phyloP scores from a whole-genome alignment of 2,329 filamentous ascomycete species.

The Botrytis elliptica region DNA sequence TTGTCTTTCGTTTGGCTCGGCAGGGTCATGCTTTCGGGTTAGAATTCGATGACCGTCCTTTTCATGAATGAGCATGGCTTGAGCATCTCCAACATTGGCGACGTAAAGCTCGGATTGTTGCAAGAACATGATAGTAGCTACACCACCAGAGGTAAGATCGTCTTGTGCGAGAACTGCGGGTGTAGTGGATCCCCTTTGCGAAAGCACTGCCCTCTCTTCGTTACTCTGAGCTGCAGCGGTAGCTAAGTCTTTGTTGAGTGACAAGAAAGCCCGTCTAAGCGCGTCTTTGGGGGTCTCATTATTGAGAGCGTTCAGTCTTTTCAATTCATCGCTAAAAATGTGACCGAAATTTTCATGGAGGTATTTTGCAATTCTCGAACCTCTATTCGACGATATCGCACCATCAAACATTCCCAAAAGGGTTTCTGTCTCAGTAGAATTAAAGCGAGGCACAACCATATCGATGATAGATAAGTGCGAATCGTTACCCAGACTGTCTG shows the following conservation, averaged over 20 bases:
- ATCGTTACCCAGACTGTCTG: constrained; percentile 86
- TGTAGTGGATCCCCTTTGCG: constrained; percentile 69
- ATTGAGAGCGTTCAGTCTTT: constrained; percentile 62
- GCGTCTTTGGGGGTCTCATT: constrained; percentile 80
- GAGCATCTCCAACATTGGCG: constrained; percentile 92
- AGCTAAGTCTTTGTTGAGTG: constrained; percentile 90
- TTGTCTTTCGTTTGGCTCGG: constrained; percentile 77
- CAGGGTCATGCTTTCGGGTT: constrained; percentile 90
- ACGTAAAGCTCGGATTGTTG: constrained; percentile 88
- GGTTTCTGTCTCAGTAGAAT: constrained; percentile 84
- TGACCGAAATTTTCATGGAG: constrained; percentile 93
- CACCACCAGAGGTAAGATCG: constrained; percentile 84
- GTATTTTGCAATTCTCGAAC: constrained; percentile 94
- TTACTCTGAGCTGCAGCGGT: constrained; percentile 77
- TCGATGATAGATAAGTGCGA: constrained; percentile 96
- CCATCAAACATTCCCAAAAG: constrained; percentile 96
- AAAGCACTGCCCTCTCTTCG: constrained; percentile 66
- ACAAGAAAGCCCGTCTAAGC: constrained; percentile 79
- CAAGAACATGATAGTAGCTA: constrained; percentile 88
- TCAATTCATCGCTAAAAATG: constrained; percentile 79
- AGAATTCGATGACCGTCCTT: constrained; percentile 81
- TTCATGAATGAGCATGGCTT: constrained; percentile 91
- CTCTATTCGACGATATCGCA: constrained; percentile 81
- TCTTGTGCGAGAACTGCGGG: constrained; percentile 81
- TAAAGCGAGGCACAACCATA: constrained; percentile 89